Conservation (phyloP, 1,139 yeast genomes). For the Suhomyces panamericanus region DNA sequence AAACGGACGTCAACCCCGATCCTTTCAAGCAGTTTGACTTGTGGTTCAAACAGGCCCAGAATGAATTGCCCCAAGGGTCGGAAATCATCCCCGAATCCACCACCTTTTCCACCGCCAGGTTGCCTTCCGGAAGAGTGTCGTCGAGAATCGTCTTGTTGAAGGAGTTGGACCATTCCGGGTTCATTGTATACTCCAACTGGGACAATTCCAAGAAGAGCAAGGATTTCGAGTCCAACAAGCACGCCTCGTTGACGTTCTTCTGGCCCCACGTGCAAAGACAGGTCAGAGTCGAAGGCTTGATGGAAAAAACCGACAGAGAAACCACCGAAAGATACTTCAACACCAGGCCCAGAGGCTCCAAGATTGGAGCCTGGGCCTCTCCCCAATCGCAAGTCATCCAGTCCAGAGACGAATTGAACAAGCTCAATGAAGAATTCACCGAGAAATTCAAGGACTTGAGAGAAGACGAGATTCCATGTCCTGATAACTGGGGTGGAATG, state of each 20-base stretch:
- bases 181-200: slow-evolving; percentile 92
- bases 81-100: slow-evolving; percentile 69
- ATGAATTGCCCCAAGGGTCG: slow-evolving; percentile 46
- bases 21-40: slow-evolving; percentile 78
- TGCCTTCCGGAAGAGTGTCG: slow-evolving; percentile 87
- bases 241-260: slow-evolving; percentile 84
- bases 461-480: slow-evolving; percentile 77
- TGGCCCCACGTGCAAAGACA: slow-evolving; percentile 92
- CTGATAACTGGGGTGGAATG: slow-evolving; percentile 95
- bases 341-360: slow-evolving; percentile 89
- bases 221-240: slow-evolving; percentile 70
- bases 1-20: slow-evolving; percentile 49
- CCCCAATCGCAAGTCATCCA: slow-evolving; percentile 72
- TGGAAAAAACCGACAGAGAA: slow-evolving; percentile 72
- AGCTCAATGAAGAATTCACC: slow-evolving; percentile 46
- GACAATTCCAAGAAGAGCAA: slow-evolving; percentile 75
- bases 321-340: slow-evolving; percentile 76
- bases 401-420: slow-evolving; percentile 63
- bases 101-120: slow-evolving; percentile 78
- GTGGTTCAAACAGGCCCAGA: slow-evolving; percentile 85
- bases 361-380: slow-evolving; percentile 96
- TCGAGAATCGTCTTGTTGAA: slow-evolving; percentile 82
- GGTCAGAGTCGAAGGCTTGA: slow-evolving; percentile 85
- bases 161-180: slow-evolving; percentile 82
- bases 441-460: slow-evolving; percentile 56